phyloP scores from a whole-genome alignment of 2,329 filamentous ascomycete species.

The Ambrosiella beaveri region DNA sequence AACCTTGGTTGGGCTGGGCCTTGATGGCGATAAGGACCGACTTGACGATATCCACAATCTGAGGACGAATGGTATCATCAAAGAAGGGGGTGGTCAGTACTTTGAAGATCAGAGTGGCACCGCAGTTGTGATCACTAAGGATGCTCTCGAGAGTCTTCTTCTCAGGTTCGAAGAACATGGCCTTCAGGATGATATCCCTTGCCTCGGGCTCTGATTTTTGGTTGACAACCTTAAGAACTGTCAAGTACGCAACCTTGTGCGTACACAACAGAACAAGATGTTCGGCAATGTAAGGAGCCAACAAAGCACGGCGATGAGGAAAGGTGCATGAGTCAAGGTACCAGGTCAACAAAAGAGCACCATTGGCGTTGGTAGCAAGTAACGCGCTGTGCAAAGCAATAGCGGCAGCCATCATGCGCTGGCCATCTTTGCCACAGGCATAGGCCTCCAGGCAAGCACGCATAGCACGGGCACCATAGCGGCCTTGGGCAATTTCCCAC shows the following conservation, averaged over 20 bases:
- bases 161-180: conserved; percentile 79
- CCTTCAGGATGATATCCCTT: conserved; percentile 73
- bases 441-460: conserved; percentile 92
- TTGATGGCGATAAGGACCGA: conserved; percentile 79
- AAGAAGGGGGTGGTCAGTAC: conserved; percentile 95
- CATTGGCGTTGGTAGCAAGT: conserved; percentile 89
- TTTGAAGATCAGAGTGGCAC: conserved; percentile 95
- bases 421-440: conserved; percentile 85
- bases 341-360: conserved; percentile 86
- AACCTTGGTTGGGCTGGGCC: conserved; percentile 84
- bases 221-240: conserved; percentile 95
- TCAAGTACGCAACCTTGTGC: conserved; percentile 95
- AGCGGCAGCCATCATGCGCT: conserved; percentile 80
- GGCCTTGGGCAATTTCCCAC: conserved; percentile 84
- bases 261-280: conserved; percentile 92
- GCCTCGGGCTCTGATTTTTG: conserved; percentile 90
- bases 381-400: conserved; percentile 96
- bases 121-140: conserved; percentile 75
- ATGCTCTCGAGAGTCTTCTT: conserved; percentile 82
- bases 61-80: conserved; percentile 71
- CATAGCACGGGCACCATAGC: conserved; percentile 92
- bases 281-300: conserved; percentile 81
- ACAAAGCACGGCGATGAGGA: conserved; percentile 72
- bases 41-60: conserved; percentile 84
- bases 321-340: conserved; percentile 97